Conservation (phyloP, 2,329 filamentous ascomycete genomes). For the Paecilomyces fulvus region DNA sequence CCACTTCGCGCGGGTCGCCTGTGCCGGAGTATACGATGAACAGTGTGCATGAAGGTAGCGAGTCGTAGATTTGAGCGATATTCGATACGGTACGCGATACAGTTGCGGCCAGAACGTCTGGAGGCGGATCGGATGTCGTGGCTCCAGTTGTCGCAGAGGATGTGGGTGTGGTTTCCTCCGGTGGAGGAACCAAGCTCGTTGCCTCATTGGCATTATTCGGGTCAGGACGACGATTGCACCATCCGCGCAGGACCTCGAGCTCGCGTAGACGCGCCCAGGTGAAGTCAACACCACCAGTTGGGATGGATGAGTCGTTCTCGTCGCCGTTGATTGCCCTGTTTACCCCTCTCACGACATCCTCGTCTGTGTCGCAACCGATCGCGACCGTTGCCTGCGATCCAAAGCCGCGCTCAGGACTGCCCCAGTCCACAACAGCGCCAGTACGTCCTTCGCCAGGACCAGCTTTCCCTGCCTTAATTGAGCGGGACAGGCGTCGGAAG, state of each 20-base stretch:
- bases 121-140: slow-evolving; percentile 1
- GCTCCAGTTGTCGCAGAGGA: slow-evolving; percentile 8
- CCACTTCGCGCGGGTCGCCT: slow-evolving; percentile 51
- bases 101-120: slow-evolving; percentile 34
- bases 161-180: slow-evolving; percentile 15
- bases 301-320: slow-evolving; percentile 34
- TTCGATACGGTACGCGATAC: slow-evolving; percentile 43
- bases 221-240: slow-evolving; percentile 46
- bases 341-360: slow-evolving; percentile 49
- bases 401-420: slow-evolving; percentile 59
- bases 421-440: slow-evolving; percentile 75
- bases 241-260: slow-evolving; percentile 52
- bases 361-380: slow-evolving; percentile 50
- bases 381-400: slow-evolving; percentile 48
- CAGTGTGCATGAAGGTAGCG: slow-evolving; percentile 50
- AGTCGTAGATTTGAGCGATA: slow-evolving; percentile 46
- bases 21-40: slow-evolving; percentile 58
- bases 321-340: slow-evolving; percentile 45
- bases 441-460: slow-evolving; percentile 22
- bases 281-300: slow-evolving; percentile 50
- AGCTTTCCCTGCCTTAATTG: slow-evolving; percentile 35
- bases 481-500: slow-evolving; percentile 68
- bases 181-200: slow-evolving; percentile 16
- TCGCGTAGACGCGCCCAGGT: slow-evolving; percentile 56
- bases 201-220: slow-evolving; percentile 37